These are phyloP conservation scores for Diaporthe nobilis DNA, from an alignment of 2,329 filamentous ascomycete genomes.

Conservation along the genomic window DNA sequence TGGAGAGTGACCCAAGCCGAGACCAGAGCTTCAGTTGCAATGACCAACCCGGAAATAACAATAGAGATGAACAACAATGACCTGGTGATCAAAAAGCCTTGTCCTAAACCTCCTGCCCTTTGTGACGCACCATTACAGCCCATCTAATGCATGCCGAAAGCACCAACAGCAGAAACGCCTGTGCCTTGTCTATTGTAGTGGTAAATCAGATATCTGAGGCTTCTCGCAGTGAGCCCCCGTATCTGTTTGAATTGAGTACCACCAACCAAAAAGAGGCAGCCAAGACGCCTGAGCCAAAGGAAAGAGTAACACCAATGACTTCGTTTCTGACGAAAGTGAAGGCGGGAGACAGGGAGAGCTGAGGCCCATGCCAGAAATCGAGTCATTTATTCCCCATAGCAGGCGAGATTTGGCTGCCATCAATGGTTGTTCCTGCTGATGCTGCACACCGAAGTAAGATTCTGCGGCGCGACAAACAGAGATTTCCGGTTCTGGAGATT, in stretches of 20 bases:
- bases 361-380: not conserved
- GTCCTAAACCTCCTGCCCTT: slow-evolving; percentile 34
- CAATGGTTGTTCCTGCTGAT: not conserved
- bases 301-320: not conserved
- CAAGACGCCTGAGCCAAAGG: not conserved
- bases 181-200: slow-evolving; percentile 28
- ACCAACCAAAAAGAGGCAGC: slow-evolving; percentile 20
- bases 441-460: slow-evolving; percentile 16
- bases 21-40: not conserved
- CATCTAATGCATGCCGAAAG: slow-evolving; percentile 36
- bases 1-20: slow-evolving; percentile 11
- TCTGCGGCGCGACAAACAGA: slow-evolving; percentile 1
- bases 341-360: not conserved
- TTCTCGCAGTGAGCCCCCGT: not conserved
- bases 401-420: not conserved
- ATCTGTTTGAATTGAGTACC: slow-evolving; percentile 9
- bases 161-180: slow-evolving; percentile 32
- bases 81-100: slow-evolving; percentile 5
- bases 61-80: slow-evolving; percentile 22
- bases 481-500: slow-evolving; percentile 1
- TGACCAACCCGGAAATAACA: slow-evolving; percentile 4
- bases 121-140: slow-evolving; percentile 30
- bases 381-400: not conserved
- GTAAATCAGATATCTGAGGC: slow-evolving; percentile 17
- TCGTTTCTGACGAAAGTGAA: not conserved